phyloP scores from a whole-genome alignment of 495 filamentous ascomycete genomes.

The Aspergillus coremiiformis region DNA sequence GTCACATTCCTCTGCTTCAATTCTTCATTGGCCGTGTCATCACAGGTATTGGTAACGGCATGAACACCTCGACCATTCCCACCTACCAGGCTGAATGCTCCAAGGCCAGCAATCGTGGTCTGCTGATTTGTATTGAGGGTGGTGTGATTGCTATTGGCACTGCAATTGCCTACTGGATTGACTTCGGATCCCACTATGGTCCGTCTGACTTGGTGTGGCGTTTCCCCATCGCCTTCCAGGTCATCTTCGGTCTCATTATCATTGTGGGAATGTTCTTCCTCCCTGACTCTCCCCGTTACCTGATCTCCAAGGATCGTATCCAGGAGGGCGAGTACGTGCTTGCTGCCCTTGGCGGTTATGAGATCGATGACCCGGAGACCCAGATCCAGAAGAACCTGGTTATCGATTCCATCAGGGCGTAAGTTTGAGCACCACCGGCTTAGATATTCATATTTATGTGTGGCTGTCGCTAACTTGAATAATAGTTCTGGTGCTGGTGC shows the following conservation, averaged over 20 bases:
- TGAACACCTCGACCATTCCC: constrained; percentile 71
- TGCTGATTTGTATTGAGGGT: constrained; percentile 80
- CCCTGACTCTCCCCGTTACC: constrained; percentile 72
- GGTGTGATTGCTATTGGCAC: constrained; percentile 69
- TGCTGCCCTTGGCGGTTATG: constrained; percentile 56
- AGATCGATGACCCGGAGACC: constrained; percentile 50
- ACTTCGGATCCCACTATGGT: constrained; percentile 69
- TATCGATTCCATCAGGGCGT: constrained; percentile 65
- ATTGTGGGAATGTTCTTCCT: constrained; percentile 56
- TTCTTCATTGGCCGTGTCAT: constrained; percentile 69
- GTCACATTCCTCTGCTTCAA: constrained; percentile 48
- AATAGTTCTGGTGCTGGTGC: constrained; percentile 30
- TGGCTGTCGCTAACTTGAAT: background rate
- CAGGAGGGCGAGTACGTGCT: constrained; percentile 64
- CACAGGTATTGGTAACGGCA: constrained; percentile 71
- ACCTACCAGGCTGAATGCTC: constrained; percentile 77
- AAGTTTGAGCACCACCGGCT: constrained; percentile 30
- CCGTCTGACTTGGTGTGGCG: constrained; percentile 61
- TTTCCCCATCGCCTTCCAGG: constrained; percentile 78
- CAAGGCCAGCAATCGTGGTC: constrained; percentile 67
- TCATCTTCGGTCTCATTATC: constrained; percentile 63
- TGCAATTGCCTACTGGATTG: constrained; percentile 78
- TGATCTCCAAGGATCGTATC: constrained; percentile 58
- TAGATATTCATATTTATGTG: background rate
- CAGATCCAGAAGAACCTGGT: constrained; percentile 59